phyloP scores from a whole-genome alignment of 2,329 filamentous ascomycete species.

The Basipetospora chlamydospora region DNA sequence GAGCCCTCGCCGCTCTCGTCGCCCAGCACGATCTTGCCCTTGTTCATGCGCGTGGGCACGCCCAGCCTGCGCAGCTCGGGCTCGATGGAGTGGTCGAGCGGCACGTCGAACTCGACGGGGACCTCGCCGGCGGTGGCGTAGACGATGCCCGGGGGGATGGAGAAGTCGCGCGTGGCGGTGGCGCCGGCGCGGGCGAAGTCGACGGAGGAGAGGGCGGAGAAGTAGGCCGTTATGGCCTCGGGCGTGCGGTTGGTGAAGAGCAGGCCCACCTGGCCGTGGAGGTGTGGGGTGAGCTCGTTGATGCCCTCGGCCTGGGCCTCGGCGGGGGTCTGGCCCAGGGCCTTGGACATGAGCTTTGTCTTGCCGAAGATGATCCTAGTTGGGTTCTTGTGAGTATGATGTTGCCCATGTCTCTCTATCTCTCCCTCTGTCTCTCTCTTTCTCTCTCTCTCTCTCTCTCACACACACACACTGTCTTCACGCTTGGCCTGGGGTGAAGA shows the following conservation, averaged over 20 bases:
- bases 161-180: constrained; percentile 58
- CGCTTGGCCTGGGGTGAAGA: too few relatives aligned
- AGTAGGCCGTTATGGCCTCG: constrained; percentile 53
- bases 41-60: constrained; percentile 76
- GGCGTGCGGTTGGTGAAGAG: constrained; percentile 74
- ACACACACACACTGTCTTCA: constrained; percentile 2
- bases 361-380: constrained; percentile 97
- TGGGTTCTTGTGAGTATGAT: too few relatives aligned
- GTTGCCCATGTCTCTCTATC: not conserved
- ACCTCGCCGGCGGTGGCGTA: constrained; percentile 71
- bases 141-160: constrained; percentile 69
- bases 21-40: constrained; percentile 70
- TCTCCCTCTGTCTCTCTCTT: not conserved
- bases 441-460: not conserved
- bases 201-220: constrained; percentile 55
- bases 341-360: constrained; percentile 97
- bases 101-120: constrained; percentile 66
- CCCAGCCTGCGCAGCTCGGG: constrained; percentile 79
- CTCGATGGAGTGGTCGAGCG: constrained; percentile 77
- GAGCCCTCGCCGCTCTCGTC: constrained; percentile 35
- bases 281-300: constrained; percentile 50
- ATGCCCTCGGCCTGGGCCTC: constrained; percentile 72
- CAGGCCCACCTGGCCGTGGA: constrained; percentile 74
- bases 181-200: constrained; percentile 89
- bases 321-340: constrained; percentile 64